These are phyloP conservation scores for Apiospora hydei DNA, from an alignment of 2,329 filamentous ascomycete genomes.

Conservation along the genomic window DNA sequence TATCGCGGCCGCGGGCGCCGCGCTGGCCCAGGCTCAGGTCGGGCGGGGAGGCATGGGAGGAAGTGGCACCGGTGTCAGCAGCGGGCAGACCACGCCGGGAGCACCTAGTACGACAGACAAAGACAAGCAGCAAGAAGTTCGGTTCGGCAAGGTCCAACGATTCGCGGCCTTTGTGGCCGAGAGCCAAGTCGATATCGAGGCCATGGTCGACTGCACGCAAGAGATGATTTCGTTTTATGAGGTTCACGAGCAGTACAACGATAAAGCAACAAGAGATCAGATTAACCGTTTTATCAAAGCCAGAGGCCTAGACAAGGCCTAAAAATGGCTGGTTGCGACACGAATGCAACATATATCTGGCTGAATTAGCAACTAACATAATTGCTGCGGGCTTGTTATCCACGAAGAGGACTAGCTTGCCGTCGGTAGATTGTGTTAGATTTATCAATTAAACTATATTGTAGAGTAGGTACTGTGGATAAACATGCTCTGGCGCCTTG, in stretches of 20 bases:
- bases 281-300: constrained; percentile 67
- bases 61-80: constrained; percentile 27
- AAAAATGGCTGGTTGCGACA: not conserved
- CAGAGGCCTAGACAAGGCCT: constrained; percentile 58
- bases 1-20: constrained; percentile 58
- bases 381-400: no score
- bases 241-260: constrained; percentile 66
- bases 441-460: no score
- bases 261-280: constrained; percentile 65
- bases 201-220: constrained; percentile 87
- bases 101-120: constrained; percentile 41
- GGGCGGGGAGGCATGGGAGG: constrained; percentile 41
- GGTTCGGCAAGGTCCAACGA: constrained; percentile 70
- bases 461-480: no score
- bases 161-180: constrained; percentile 83
- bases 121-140: constrained; percentile 59
- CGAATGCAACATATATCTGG: not conserved
- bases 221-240: constrained; percentile 92
- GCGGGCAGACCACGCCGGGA: constrained; percentile 37
- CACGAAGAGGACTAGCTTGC: no score
- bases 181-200: constrained; percentile 83
- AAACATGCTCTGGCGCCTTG: no score
- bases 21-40: constrained; percentile 56
- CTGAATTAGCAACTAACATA: no score
- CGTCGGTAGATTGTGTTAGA: no score